These are phyloP conservation scores for Calvatia gigantea DNA, from an alignment of 768 basidiomycete species.

Conservation along the genomic window DNA sequence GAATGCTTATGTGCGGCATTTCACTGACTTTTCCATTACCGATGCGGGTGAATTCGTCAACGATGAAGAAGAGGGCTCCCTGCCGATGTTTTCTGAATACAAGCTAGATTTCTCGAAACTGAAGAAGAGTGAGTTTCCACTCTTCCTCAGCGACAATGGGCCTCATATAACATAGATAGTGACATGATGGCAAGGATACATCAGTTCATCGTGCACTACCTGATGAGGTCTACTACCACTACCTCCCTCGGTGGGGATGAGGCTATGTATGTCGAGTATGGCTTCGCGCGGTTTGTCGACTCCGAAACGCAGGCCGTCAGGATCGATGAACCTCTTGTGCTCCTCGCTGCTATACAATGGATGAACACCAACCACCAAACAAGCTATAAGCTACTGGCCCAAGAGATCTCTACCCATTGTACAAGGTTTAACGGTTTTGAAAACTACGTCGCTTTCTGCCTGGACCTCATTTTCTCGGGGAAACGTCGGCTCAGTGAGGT, in stretches of 20 bases:
- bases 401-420: constrained; percentile 27
- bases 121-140: constrained; percentile 30
- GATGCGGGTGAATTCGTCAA: constrained; percentile 30
- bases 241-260: constrained; percentile 38
- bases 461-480: constrained; percentile 34
- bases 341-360: constrained; percentile 40
- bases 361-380: constrained; percentile 31
- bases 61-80: constrained; percentile 23
- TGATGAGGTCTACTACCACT: constrained; percentile 37
- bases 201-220: constrained; percentile 34
- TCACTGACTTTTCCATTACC: constrained; percentile 35
- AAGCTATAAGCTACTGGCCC: constrained; percentile 35
- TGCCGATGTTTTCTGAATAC: constrained; percentile 33
- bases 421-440: constrained; percentile 36
- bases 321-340: constrained; percentile 42
- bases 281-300: constrained; percentile 41
- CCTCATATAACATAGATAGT: constrained; percentile 22
- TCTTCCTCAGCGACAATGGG: neutral
- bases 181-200: constrained; percentile 36
- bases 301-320: constrained; percentile 33
- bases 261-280: constrained; percentile 38
- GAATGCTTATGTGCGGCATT: constrained; percentile 38
- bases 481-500: constrained; percentile 29
- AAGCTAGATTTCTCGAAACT: constrained; percentile 39
- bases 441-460: constrained; percentile 39